phyloP scores from a whole-genome alignment of 495 filamentous ascomycete species.

The Aspergillus baeticus region DNA sequence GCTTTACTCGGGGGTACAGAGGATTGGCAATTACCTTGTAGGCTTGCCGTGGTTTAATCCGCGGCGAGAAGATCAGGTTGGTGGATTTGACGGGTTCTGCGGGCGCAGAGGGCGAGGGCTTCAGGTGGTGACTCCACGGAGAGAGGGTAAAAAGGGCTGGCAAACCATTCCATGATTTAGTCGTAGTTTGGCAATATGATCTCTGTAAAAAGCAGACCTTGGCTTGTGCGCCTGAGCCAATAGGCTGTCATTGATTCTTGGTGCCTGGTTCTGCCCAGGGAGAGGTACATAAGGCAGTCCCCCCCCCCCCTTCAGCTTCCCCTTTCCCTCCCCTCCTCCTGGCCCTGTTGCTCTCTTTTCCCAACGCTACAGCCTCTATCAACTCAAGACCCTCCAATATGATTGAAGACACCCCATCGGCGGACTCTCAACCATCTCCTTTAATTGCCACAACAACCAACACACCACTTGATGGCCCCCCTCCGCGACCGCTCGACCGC shows the following conservation, averaged over 20 bases:
- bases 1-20: conserved; percentile 52
- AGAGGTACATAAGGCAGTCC: no score
- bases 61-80: conserved; percentile 51
- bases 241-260: no score
- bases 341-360: no score
- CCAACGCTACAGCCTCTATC: no score
- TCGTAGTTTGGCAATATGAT: background rate
- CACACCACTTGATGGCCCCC: background rate
- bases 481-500: background rate
- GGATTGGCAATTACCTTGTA: conserved; percentile 47
- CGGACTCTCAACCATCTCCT: background rate
- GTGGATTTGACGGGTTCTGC: conserved; percentile 53
- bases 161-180: background rate
- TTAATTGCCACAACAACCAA: background rate
- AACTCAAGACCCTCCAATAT: no score
- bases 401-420: no score
- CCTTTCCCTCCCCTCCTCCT: no score
- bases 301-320: no score
- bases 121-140: conserved; percentile 32
- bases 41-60: conserved; percentile 58
- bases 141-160: conserved; percentile 1
- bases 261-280: no score
- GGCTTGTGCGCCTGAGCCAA: no score
- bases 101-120: conserved; percentile 50
- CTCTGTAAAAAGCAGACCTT: background rate